Evolutionary conservation across 352 stramenopile genomes (phyloP).

Genomic region (Peronospora tabacina): DNA sequence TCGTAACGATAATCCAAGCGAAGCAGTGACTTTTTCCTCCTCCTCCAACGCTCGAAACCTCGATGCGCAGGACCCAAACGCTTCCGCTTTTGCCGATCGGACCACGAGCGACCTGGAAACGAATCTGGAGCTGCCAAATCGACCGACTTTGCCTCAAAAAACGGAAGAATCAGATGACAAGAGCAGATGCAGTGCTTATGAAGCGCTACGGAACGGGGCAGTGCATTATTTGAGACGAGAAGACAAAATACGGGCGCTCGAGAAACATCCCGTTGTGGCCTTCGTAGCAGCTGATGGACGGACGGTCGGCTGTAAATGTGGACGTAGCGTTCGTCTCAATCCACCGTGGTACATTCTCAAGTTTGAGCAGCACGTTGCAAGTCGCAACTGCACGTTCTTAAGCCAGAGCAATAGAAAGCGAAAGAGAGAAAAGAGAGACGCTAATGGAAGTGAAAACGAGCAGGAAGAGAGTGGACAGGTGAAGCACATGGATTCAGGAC

Average conservation of each 20-base stretch:
- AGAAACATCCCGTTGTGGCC: slow-evolving; percentile 47
- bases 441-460: no score
- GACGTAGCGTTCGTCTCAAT: slow-evolving; percentile 60
- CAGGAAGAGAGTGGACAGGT: no score
- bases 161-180: neutral
- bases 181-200: slow-evolving; percentile 25
- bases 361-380: slow-evolving; percentile 80
- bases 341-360: slow-evolving; percentile 83
- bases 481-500: no score
- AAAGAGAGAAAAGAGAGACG: neutral
- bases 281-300: slow-evolving; percentile 44
- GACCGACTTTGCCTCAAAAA: slow-evolving; percentile 4
- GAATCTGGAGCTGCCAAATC: slow-evolving; percentile 54
- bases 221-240: slow-evolving; percentile 48
- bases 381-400: slow-evolving; percentile 69
- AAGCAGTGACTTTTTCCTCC: neutral
- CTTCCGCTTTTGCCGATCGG: slow-evolving; percentile 55
- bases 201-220: slow-evolving; percentile 16
- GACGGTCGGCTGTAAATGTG: slow-evolving; percentile 58
- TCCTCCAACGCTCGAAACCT: no score
- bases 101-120: slow-evolving; percentile 52
- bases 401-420: slow-evolving; percentile 24
- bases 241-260: slow-evolving; percentile 55
- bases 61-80: slow-evolving; percentile 36
- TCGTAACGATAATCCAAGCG: no score